These are phyloP conservation scores for Ormosia semicastrata DNA, from an alignment of 306 rosid species.

Conservation along the genomic window DNA sequence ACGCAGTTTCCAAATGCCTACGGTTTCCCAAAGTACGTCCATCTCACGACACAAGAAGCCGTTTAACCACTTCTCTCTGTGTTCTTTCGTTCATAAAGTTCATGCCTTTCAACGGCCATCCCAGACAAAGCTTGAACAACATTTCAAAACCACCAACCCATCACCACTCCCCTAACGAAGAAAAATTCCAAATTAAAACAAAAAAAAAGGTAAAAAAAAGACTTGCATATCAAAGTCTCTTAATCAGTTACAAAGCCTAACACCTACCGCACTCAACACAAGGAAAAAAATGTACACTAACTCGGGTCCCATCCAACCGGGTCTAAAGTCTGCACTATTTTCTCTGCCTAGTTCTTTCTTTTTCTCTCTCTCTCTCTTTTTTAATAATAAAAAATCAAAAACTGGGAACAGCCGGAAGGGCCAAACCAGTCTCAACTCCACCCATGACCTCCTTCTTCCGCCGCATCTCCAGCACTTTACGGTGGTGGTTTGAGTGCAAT, in stretches of 20 bases:
- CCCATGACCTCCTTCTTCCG: slow-evolving; percentile 54
- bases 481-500: slow-evolving; percentile 93
- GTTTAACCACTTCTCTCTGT: neutral
- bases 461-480: slow-evolving; percentile 97
- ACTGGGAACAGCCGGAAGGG: slow-evolving; percentile 43
- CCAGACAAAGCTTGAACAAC: slow-evolving; percentile 7
- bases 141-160: slow-evolving; percentile 29
- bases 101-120: slow-evolving; percentile 53
- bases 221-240: slow-evolving; percentile 13
- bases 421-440: slow-evolving; percentile 35
- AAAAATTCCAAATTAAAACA: neutral
- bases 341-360: slow-evolving; percentile 11
- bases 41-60: slow-evolving; percentile 28
- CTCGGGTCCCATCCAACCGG: slow-evolving; percentile 45
- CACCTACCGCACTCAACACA: slow-evolving; percentile 45
- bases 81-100: slow-evolving; percentile 28
- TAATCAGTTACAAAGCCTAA: slow-evolving; percentile 43
- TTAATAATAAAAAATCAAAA: slow-evolving; percentile 35
- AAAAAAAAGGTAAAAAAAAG: neutral
- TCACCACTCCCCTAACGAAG: neutral
- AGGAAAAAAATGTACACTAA: slow-evolving; percentile 41
- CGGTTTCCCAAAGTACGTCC: slow-evolving; percentile 28
- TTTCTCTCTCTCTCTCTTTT: neutral
- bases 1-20: slow-evolving; percentile 13
- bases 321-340: slow-evolving; percentile 24